These are phyloP conservation scores for Schizopora paradoxa DNA, from an alignment of 1,284 basidiomycete genomes.

Conservation along the genomic window DNA sequence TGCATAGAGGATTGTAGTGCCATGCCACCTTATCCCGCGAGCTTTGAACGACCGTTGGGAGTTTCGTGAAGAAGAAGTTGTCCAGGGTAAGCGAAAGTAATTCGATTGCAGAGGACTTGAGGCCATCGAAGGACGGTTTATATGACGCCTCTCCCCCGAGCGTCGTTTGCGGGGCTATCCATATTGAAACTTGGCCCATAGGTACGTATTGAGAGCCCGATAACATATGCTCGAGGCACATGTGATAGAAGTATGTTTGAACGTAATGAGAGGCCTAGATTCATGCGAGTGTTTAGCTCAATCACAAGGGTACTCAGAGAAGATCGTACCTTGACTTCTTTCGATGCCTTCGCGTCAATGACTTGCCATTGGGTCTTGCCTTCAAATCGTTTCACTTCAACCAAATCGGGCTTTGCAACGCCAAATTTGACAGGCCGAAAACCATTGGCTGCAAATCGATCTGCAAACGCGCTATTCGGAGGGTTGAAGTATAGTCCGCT, in stretches of 20 bases:
- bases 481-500: conserved; percentile 40
- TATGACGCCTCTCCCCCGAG: conserved; percentile 25
- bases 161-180: conserved; percentile 39
- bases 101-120: conserved; percentile 30
- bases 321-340: conserved; percentile 33
- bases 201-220: conserved; percentile 29
- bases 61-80: conserved; percentile 35
- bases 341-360: conserved; percentile 46
- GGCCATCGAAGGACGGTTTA: conserved; percentile 33
- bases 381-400: conserved; percentile 37
- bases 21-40: conserved; percentile 33
- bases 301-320: background rate
- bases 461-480: conserved; percentile 29
- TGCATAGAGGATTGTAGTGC: conserved; percentile 44
- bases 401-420: conserved; percentile 41
- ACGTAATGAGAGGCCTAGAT: conserved; percentile 45
- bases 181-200: conserved; percentile 35
- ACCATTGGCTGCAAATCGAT: conserved; percentile 30
- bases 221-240: conserved; percentile 39
- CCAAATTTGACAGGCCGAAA: conserved; percentile 37
- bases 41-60: conserved; percentile 34
- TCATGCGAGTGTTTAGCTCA: conserved; percentile 14
- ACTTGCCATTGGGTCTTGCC: conserved; percentile 42
- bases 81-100: conserved; percentile 25
- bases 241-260: conserved; percentile 45